Percentiles rank a stretch among this genome's conserved stretches.
These are phyloP conservation scores for Flaveria brownii DNA, from an alignment of 129 eudicot species.

Conservation along the genomic window DNA sequence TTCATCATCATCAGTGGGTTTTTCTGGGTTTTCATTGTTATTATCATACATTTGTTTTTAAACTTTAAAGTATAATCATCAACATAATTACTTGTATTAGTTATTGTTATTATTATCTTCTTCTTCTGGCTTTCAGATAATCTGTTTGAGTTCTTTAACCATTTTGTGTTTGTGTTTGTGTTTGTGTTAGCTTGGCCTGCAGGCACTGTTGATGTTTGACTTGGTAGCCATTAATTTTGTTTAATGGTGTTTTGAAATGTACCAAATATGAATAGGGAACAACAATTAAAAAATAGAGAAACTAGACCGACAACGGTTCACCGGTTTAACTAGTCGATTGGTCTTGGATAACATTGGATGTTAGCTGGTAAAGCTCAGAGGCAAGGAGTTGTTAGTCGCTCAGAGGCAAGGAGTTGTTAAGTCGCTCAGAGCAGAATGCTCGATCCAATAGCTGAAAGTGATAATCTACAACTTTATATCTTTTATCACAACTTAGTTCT, in stretches of 20 bases:
- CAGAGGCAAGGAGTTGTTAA: too few relatives aligned
- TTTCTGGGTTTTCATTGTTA: constrained; percentile 50
- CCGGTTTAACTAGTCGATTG: background rate
- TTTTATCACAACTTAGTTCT: too few relatives aligned
- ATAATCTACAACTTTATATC: too few relatives aligned
- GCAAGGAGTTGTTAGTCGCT: too few relatives aligned
- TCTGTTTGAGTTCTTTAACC: background rate
- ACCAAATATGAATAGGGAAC: constrained; percentile 13
- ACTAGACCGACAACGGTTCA: background rate
- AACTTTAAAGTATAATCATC: constrained; percentile 55
- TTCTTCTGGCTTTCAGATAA: constrained; percentile 15
- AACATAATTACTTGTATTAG: constrained; percentile 56
- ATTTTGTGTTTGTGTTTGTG: constrained; percentile 3
- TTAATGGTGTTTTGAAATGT: constrained; percentile 7
- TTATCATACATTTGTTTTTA: constrained; percentile 51
- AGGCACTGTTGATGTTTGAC: constrained; percentile 2
- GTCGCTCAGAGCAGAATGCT: too few relatives aligned
- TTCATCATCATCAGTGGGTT: constrained; percentile 29
- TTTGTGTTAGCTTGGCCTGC: background rate
- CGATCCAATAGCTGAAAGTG: too few relatives aligned
- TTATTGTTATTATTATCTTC: constrained; percentile 16
- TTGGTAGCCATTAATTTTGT: background rate
- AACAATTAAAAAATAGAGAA: background rate
- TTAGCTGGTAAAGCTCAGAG: background rate
- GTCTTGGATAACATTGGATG: background rate